phyloP scores from a whole-genome alignment of 2,329 filamentous ascomycete species.

The Samsoniella hepiali region DNA sequence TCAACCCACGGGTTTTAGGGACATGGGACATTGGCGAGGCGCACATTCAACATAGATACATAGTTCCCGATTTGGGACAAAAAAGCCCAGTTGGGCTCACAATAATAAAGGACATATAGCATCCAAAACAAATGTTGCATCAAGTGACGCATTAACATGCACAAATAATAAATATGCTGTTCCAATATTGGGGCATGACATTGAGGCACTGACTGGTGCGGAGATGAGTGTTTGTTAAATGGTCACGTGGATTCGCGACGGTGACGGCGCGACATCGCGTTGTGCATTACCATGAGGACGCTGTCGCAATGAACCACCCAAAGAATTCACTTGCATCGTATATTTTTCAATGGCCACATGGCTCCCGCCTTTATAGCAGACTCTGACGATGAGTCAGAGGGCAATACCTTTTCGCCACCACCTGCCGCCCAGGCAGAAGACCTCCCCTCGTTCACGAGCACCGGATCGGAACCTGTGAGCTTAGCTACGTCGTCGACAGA shows the following conservation, averaged over 20 bases:
- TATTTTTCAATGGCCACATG: conserved; percentile 21
- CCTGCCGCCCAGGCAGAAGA: conserved; percentile 15
- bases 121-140: neutral
- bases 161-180: no score
- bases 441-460: conserved; percentile 3
- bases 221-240: neutral
- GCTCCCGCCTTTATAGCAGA: conserved; percentile 34
- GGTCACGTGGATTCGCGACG: conserved; percentile 5
- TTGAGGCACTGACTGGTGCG: no score
- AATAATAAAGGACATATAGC: conserved; percentile 15
- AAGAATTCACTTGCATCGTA: neutral
- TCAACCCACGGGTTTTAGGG: conserved; percentile 19
- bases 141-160: no score
- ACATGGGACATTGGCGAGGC: conserved; percentile 19
- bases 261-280: neutral
- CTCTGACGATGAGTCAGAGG: conserved; percentile 37
- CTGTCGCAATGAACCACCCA: neutral
- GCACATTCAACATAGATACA: conserved; percentile 21
- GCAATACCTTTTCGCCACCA: conserved; percentile 24
- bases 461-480: conserved; percentile 17
- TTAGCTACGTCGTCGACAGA: conserved; percentile 44
- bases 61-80: conserved; percentile 20
- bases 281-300: neutral
- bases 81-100: conserved; percentile 10
- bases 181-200: no score